Conservation (phyloP, 179 eudicot genomes). For the Beta corolliflora region DNA sequence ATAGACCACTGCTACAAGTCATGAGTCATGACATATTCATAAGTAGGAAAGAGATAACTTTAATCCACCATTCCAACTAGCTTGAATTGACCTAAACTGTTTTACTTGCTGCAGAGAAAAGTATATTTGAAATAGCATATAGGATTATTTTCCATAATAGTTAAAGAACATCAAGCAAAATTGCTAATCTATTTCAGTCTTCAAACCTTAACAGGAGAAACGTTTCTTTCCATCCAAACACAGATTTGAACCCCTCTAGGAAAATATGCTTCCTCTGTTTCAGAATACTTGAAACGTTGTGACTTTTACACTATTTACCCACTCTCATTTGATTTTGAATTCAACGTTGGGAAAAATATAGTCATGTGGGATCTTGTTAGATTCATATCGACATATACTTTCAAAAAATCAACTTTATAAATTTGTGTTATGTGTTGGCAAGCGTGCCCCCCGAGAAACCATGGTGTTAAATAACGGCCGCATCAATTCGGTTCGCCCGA, state of each 20-base stretch:
- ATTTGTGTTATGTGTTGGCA: too few relatives aligned
- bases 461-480: too few relatives aligned
- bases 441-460: too few relatives aligned
- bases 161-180: neutral
- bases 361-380: too few relatives aligned
- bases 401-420: too few relatives aligned
- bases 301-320: too few relatives aligned
- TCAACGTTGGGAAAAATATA: too few relatives aligned
- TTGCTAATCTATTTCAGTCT: neutral
- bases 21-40: constrained; percentile 1
- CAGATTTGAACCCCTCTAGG: neutral
- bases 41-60: neutral
- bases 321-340: too few relatives aligned
- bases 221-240: neutral
- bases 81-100: constrained; percentile 1
- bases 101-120: neutral
- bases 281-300: too few relatives aligned
- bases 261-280: neutral
- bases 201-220: neutral
- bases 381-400: too few relatives aligned
- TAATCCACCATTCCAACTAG: neutral
- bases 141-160: neutral
- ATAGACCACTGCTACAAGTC: constrained; percentile 21
- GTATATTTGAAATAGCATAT: neutral
- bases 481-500: too few relatives aligned